Evolutionary conservation across 108 stramenopile species (phyloP), one percentile per base, ranked within the genome.

Genomic region (Conticribra guillardii): DNA sequence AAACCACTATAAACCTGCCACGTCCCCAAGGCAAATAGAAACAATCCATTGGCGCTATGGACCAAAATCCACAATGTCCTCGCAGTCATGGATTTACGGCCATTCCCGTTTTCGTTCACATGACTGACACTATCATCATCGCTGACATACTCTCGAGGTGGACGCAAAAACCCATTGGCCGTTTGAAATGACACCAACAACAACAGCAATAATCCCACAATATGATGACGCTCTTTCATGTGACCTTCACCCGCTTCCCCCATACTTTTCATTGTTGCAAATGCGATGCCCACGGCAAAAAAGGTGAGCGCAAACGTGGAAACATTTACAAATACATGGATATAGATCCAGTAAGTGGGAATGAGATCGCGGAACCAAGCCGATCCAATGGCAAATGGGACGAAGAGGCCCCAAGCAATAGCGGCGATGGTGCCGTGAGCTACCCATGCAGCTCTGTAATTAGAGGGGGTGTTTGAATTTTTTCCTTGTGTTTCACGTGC

Each of bases 291-390:
- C 18, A 83, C 77, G 14, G 79, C 64, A 56, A 76, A 49, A 23
- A 80, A 28, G 0, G 71, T 75, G 18, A 74, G 48, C 9, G 56
- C 32, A 46, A 85, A 76, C 21, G 74, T 68, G 18, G 76, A 52
- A 11, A 85, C 85, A 33, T 88, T 85, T 31, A 74, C 30, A 54
- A 77, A 71, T 21, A 88, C 87, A 44, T 88, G 87, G 31, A 88
- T 63, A 67, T 85, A 85, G 33, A 88, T 85, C 87, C 87, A 88
- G 14, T 62, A 67, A 4, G 51, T 47, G 21, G 84, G 87, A 9
- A 85, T 69, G 11, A 83, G 45, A 18, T 76, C 73, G 16, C 84
- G 84, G 56, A 85, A 85, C 59, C 70, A 66, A 15, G 87, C 87
- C 0, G 80, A 74, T 4, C 84, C 75, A 28, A 88, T 69, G 33